phyloP scores from a whole-genome alignment of 345 rosid species.

The Dipteronia sinensis region DNA sequence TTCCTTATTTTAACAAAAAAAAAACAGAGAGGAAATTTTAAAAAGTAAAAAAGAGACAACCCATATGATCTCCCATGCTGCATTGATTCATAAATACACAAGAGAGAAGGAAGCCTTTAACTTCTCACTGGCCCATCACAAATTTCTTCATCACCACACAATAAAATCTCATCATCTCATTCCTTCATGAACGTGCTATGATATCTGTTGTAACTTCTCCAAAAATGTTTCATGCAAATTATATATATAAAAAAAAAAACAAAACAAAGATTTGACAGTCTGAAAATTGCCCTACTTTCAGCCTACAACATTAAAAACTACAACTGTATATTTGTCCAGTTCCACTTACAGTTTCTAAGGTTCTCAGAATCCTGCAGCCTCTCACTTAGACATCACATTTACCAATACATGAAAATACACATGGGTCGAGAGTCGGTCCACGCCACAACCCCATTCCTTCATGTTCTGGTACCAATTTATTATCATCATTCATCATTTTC shows the following conservation, averaged over 20 bases:
- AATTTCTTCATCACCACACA: constrained; percentile 34
- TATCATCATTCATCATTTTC: too few relatives aligned
- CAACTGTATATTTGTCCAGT: constrained; percentile 33
- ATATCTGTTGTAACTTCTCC: constrained; percentile 5
- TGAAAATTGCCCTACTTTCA: constrained; percentile 27
- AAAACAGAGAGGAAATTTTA: background rate
- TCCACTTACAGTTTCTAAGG: constrained; percentile 1
- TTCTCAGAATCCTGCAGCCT: too few relatives aligned
- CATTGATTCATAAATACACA: constrained; percentile 24
- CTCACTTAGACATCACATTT: too few relatives aligned
- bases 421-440: too few relatives aligned
- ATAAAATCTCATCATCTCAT: constrained; percentile 3
- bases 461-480: too few relatives aligned
- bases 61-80: constrained; percentile 49
- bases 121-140: constrained; percentile 19
- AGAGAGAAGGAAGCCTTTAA: constrained; percentile 18
- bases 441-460: too few relatives aligned
- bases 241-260: constrained; percentile 5
- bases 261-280: constrained; percentile 37
- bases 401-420: too few relatives aligned
- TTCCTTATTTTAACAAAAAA: background rate
- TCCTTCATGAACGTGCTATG: constrained; percentile 21
- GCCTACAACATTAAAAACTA: constrained; percentile 42
- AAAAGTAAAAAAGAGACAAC: constrained; percentile 26
- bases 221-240: constrained; percentile 20